Conservation (phyloP, 768 basidiomycete species). For the Fistulinella prunicolor region DNA sequence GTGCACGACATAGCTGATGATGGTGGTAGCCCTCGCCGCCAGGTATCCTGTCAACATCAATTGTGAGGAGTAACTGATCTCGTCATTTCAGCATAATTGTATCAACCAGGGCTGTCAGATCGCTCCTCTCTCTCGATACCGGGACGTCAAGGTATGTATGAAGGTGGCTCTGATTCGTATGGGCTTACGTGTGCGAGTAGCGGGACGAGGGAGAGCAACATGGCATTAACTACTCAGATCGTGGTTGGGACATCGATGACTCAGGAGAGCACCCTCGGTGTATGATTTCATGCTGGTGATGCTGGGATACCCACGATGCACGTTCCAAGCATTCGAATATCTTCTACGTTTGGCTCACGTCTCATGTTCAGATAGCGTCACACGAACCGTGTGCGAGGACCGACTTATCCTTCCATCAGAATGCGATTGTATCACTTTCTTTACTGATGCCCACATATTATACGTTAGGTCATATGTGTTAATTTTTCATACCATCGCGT, state of each 20-base stretch:
- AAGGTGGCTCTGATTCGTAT: not conserved
- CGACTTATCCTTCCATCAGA: no score
- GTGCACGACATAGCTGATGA: not conserved
- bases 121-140: not conserved
- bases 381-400: no score
- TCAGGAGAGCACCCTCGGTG: not conserved
- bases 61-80: not conserved
- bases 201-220: not conserved
- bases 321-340: not conserved
- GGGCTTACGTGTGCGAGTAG: constrained; percentile 7
- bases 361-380: no score
- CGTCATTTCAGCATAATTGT: constrained; percentile 7
- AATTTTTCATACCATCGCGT: no score
- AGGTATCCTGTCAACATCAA: constrained; percentile 1
- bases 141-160: constrained; percentile 3
- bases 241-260: not conserved
- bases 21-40: constrained; percentile 4
- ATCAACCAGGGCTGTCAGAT: constrained; percentile 15
- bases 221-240: constrained; percentile 13
- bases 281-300: not conserved
- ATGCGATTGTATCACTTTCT: no score
- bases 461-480: no score
- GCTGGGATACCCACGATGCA: not conserved
- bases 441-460: no score
- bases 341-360: no score